Percentiles rank a stretch among this genome's conserved stretches.
phyloP scores from a whole-genome alignment of 176 grass and related monocot species.

The Bromus sterilis region DNA sequence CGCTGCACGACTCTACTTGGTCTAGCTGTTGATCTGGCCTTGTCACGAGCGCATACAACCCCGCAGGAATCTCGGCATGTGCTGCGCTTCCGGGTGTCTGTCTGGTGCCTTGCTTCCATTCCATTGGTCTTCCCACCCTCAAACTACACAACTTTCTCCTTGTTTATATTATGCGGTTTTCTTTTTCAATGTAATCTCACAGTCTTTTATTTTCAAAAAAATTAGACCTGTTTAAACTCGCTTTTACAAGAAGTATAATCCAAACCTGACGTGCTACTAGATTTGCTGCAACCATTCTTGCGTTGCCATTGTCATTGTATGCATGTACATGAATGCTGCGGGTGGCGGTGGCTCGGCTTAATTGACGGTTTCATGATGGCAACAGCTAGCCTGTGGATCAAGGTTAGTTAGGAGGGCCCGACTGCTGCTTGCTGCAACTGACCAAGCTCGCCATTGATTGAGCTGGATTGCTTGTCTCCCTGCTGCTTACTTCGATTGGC shows the following conservation, averaged over 20 bases:
- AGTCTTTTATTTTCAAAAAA: too few species aligned
- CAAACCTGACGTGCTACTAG: too few species aligned
- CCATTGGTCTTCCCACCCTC: background rate
- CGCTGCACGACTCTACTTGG: background rate
- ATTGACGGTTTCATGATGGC: background rate
- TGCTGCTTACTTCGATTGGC: background rate
- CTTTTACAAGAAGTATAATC: too few species aligned
- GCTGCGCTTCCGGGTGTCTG: background rate
- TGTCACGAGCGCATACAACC: background rate
- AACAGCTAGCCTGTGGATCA: background rate
- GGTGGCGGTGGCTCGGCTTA: background rate
- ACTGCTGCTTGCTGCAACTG: background rate
- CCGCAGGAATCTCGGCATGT: conserved; percentile 33
- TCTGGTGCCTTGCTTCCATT: background rate
- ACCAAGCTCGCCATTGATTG: background rate
- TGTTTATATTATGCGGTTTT: background rate
- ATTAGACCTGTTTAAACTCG: too few species aligned
- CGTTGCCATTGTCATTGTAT: background rate
- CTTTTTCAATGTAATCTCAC: too few species aligned
- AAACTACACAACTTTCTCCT: background rate
- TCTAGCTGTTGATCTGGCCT: background rate
- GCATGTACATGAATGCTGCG: background rate
- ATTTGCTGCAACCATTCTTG: too few species aligned
- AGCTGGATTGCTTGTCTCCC: background rate
- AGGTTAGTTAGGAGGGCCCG: background rate